Evolutionary conservation across 495 filamentous ascomycete species (phyloP), one percentile per base, ranked within the genome.

Genomic region (Lophiotrema nucula): DNA sequence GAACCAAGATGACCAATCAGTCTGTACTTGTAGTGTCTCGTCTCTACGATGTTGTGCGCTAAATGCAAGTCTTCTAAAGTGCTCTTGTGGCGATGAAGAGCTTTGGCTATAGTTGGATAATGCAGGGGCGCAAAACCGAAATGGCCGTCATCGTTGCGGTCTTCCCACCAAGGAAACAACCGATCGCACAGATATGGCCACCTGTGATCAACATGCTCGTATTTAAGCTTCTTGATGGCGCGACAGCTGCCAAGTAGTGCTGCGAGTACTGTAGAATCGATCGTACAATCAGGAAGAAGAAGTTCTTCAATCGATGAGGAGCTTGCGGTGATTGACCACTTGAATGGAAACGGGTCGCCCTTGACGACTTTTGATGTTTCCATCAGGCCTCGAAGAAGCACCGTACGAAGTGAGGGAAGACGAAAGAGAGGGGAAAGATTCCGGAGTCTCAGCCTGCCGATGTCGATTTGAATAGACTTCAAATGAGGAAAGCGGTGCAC

Each of bases 401-500:
- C n/a, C 12, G n/a, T 42, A 16, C 44, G 44, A 5, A 57, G 44
- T 1, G 53, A 39, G 2, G 31, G 21, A 12, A 57, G 53, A 4
- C 31, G 27, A 21, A 57, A 57, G 12, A 57, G 15, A 25, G 53
- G 53, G 3, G 18, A 3, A 16, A 57, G 21, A 18, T 39, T 2
- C 15, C 21, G 27, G 1, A 48, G 31, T 8, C 18, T 48, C 23
- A 57, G n/a, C 3, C n/a, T 11, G 8, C 16, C 27, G 21, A 57
- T 27, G 19, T 48, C 33, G 11, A 57, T 27, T 1, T 18, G 22
- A 21, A 57, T 26, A 15, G 19, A 21, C 39, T 48, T 26, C 1
- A 57, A 23, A 13, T 41, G 28, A 1, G 43, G 5, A 21, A 57
- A 57, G 1, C 6, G 13, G 23, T 57, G 53, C 18, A 57, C 16